These are phyloP conservation scores for Pseudonitzschia multiseries DNA, from an alignment of 108 stramenopile species.

Conservation along the genomic window DNA sequence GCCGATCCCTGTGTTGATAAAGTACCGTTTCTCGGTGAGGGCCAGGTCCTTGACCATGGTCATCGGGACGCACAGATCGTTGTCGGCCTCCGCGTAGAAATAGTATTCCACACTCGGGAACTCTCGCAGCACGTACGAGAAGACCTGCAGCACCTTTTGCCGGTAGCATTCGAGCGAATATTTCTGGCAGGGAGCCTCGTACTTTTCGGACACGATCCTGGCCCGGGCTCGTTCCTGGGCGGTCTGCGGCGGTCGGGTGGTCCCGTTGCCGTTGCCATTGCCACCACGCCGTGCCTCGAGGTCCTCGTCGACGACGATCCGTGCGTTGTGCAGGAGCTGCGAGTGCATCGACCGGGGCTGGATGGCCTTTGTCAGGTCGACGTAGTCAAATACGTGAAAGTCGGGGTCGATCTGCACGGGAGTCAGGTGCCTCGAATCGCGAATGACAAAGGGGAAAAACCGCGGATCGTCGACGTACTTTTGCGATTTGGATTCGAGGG, in stretches of 20 bases:
- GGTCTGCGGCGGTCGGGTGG: not conserved
- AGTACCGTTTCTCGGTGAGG: slow-evolving; percentile 30
- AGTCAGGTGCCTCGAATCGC: slow-evolving; percentile 37
- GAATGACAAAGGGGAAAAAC: slow-evolving; percentile 39
- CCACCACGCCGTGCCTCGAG: not conserved
- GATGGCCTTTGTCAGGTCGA: slow-evolving; percentile 28
- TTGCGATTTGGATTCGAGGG: slow-evolving; percentile 7
- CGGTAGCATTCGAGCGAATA: slow-evolving; percentile 35
- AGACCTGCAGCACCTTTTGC: slow-evolving; percentile 39
- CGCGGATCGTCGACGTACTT: slow-evolving; percentile 25
- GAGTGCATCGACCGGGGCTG: slow-evolving; percentile 16
- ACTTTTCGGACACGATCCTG: not conserved
- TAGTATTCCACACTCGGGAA: slow-evolving; percentile 31
- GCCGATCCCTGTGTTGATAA: slow-evolving; percentile 42
- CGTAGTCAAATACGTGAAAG: slow-evolving; percentile 40
- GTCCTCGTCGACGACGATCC: slow-evolving; percentile 5
- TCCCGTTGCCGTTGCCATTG: not conserved
- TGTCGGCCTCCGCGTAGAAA: slow-evolving; percentile 45
- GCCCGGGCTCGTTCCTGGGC: not conserved
- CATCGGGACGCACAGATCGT: slow-evolving; percentile 38
- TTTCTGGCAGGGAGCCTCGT: slow-evolving; percentile 30
- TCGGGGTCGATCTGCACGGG: slow-evolving; percentile 24
- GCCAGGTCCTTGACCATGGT: slow-evolving; percentile 25
- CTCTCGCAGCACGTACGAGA: slow-evolving; percentile 21
- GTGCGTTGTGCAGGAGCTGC: slow-evolving; percentile 28